Percentiles rank a stretch among this genome's conserved stretches.
Conservation (phyloP, 305 asterid species). For the Solanum aculeatissimum region DNA sequence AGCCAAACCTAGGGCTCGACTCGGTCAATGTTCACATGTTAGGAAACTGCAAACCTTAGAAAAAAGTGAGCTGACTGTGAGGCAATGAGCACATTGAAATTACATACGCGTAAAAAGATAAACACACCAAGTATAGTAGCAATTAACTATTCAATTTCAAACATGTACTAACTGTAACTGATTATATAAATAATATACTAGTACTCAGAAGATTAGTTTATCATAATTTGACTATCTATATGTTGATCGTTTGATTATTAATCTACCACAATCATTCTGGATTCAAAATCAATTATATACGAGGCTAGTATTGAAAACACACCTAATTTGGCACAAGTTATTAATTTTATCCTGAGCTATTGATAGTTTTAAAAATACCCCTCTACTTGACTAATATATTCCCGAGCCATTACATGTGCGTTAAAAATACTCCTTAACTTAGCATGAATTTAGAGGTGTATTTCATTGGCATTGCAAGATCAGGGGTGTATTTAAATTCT, state of each 20-base stretch:
- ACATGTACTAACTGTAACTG: not conserved
- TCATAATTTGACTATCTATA: not conserved
- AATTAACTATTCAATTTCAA: not conserved
- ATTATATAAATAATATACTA: not conserved
- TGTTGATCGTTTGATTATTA: not conserved
- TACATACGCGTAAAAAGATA: not conserved
- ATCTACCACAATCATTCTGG: not conserved
- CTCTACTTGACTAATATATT: too few relatives aligned
- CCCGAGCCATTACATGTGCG: too few relatives aligned
- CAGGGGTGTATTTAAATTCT: too few relatives aligned
- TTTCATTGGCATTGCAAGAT: too few relatives aligned
- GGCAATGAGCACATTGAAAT: not conserved
- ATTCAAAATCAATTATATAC: not conserved
- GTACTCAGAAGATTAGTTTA: not conserved
- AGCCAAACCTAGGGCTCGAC: not conserved
- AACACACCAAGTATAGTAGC: not conserved
- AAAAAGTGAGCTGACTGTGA: not conserved
- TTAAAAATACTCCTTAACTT: too few relatives aligned
- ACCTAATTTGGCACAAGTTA: too few relatives aligned
- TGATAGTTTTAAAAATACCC: too few relatives aligned
- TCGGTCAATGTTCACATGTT: not conserved
- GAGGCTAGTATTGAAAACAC: too few relatives aligned
- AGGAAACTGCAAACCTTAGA: not conserved
- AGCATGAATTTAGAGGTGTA: too few relatives aligned
- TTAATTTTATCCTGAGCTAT: too few relatives aligned